Base-by-base conservation (phyloP, 352 stramenopile genomes). In the Peronospora farinosa region DNA sequence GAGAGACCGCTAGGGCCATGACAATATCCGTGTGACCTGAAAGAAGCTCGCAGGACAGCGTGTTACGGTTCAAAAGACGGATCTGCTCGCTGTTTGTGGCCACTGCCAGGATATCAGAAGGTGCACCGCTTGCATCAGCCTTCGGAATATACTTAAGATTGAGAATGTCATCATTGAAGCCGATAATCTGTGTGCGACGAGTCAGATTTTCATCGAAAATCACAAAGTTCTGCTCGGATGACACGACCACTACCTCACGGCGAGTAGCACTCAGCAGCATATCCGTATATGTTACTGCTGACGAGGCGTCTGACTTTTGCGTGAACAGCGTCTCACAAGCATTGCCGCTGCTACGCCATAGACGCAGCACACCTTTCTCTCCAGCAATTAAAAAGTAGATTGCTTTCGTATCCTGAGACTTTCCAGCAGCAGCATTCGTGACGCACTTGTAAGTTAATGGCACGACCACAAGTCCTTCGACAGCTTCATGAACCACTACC, bases 101-200 rank as follows among this genome's bases (percentile, higher is more conserved):
- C 16, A 98, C 91, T 7, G 95, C 95, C 41, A 99, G 65, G 39
- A 87, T 67, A 35, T 78, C 67, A 5, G 66, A 78, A 19, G 73
- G 66, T 7, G 63, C 54, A 27, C 74, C 77, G 17, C 63, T 71
- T 0, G 54, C 58, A 45, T 88, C 69, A 21, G 64, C 61, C 31
- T 66, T 64, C 5, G 90, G 91, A 47, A 98, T 81, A 44, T 96
- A 93, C 64, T 97, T 97, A 40, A 98, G 71, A 69, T 98, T 97
- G 0, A 99, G 74, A 40, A 99, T 96, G 61, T 99, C 96, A 57
- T 98, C 96, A 67, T 98, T 98, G 59, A 96, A 97, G 28, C 95
- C 77, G 51, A 93, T 90, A 51, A 91, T 89, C 56, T 92, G 78
- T 12, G 74, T 79, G 36, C 65, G 85, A 40, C 84, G 69, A 51